Percentiles rank a stretch among this genome's conserved stretches.
phyloP scores from a whole-genome alignment of 2,329 filamentous ascomycete genomes.

The Colletotrichum ledebouriae region DNA sequence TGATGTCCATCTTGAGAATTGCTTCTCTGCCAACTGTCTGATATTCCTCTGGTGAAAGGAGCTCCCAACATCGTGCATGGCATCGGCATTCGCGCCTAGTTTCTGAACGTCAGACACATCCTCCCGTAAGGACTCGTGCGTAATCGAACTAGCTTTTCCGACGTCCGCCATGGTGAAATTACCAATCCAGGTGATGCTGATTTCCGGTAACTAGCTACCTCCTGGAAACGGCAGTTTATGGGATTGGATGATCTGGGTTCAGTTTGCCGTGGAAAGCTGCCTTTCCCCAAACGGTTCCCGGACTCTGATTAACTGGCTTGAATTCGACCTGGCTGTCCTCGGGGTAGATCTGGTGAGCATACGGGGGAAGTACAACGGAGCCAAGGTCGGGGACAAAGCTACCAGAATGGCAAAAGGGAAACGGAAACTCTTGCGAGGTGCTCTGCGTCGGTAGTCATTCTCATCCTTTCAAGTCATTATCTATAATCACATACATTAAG shows the following conservation, averaged over 20 bases:
- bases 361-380: too few species aligned
- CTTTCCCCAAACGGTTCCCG: conserved; percentile 16
- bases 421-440: background rate
- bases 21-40: conserved; percentile 32
- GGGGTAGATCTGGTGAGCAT: too few species aligned
- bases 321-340: background rate
- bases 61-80: conserved; percentile 4
- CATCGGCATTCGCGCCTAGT: background rate
- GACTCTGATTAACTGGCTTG: background rate
- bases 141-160: background rate
- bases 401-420: too few species aligned
- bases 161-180: conserved; percentile 3
- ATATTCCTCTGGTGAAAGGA: conserved; percentile 43
- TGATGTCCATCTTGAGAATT: conserved; percentile 23
- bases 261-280: background rate
- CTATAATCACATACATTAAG: background rate
- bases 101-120: background rate
- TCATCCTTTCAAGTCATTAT: background rate
- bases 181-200: background rate
- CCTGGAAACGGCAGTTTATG: conserved; percentile 1
- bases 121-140: background rate
- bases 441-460: background rate
- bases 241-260: background rate
- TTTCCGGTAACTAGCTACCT: background rate
- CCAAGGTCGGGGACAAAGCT: too few species aligned